phyloP scores from a whole-genome alignment of 306 rosid genomes.

The Fragaria nilgerrensis region DNA sequence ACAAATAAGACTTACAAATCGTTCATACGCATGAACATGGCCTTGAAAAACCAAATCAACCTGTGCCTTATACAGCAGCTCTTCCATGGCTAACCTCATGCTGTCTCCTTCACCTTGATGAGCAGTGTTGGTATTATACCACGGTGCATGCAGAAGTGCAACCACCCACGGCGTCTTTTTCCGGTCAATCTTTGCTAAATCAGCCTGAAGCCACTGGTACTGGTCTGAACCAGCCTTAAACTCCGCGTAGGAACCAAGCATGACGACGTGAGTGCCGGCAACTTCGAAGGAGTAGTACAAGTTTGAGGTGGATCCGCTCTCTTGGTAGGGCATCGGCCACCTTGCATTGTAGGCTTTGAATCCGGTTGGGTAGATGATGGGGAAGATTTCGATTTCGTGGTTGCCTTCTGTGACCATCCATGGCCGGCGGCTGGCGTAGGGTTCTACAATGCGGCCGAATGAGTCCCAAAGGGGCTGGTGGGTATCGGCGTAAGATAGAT shows the following conservation, averaged over 20 bases:
- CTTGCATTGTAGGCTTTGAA: slow-evolving; percentile 62
- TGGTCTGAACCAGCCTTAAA: slow-evolving; percentile 44
- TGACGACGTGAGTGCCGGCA: slow-evolving; percentile 43
- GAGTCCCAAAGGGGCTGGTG: slow-evolving; percentile 73
- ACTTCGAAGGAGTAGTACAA: slow-evolving; percentile 66
- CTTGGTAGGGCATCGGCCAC: slow-evolving; percentile 62
- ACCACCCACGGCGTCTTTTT: slow-evolving; percentile 58
- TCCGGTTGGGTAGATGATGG: slow-evolving; percentile 32
- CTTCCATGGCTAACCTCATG: slow-evolving; percentile 67
- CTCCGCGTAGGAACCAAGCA: slow-evolving; percentile 67
- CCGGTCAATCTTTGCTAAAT: slow-evolving; percentile 49
- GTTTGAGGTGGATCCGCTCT: slow-evolving; percentile 65
- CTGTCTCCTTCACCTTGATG: slow-evolving; percentile 87
- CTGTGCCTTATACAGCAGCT: slow-evolving; percentile 43
- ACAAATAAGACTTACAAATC: slow-evolving; percentile 48
- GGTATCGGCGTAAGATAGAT: slow-evolving; percentile 62
- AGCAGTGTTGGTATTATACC: slow-evolving; percentile 72
- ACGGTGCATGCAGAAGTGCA: slow-evolving; percentile 65
- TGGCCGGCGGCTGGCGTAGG: slow-evolving; percentile 65
- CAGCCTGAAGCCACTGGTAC: slow-evolving; percentile 53
- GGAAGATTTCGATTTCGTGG: slow-evolving; percentile 62
- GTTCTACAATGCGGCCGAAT: slow-evolving; percentile 70
- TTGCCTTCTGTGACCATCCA: slow-evolving; percentile 85
- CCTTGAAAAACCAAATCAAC: slow-evolving; percentile 72
- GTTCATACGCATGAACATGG: slow-evolving; percentile 85